Evolutionary conservation across 345 rosid species (phyloP), one percentile per base, ranked within the genome.

Genomic region (Theobroma cacao): DNA sequence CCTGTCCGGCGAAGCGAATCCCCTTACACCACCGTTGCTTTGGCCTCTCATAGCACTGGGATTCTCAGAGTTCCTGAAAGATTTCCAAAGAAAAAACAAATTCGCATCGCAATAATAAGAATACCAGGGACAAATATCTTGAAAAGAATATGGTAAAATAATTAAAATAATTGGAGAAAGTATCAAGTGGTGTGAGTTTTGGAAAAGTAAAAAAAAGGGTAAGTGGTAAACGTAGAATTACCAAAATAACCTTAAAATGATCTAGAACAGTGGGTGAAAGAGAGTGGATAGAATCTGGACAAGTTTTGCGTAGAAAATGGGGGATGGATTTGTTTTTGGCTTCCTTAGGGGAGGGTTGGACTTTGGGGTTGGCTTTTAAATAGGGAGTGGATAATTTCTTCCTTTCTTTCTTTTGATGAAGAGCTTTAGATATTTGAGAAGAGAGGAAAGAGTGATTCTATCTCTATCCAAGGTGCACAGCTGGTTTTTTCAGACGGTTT

Each of bases 1-100:
- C 83, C 81, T 82, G 72, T 88, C 94, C n/a, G 90, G 85, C 17
- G 93, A 84, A 38, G 87, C 76, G 62, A 88, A 59, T 4, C 87
- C 82, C 81, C 90, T 79, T 63, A 77, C 83, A 15, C 85, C 88
- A 34, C 89, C 91, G 90, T 87, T 87, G 81, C 76, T 75, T 48
- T 87, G 93, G 47, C 88, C 90, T 81, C 92, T 89, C 95, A 91
- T 91, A 78, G 87, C 91, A 77, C 82, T 77, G 2, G 82, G 83
- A 83, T 85, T 85, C 82, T 91, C 93, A 40, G 91, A 87, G 80
- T 90, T 87, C 83, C 96, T 91, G 28, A 9, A 26, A 52, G 41
- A 72, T 52, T 53, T 0, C 4, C 7, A 9, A 41, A 41, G 9
- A 41, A 5, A 41, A 1, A 52, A 34, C 45, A 55, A 55, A 53